Conservation (phyloP, 306 rosid species). For the Prunus davidiana region DNA sequence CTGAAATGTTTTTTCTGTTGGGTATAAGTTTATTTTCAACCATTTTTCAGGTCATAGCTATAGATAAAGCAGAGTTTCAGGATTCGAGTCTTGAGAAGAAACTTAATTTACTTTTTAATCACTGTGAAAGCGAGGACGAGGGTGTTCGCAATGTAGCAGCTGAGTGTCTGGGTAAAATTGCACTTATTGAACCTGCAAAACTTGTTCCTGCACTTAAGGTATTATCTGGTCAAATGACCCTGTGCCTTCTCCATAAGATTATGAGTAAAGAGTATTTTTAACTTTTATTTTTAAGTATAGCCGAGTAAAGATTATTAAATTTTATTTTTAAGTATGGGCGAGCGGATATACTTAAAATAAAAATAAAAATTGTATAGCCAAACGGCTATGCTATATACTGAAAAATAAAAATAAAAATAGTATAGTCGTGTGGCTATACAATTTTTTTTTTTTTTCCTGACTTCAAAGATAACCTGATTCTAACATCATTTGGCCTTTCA, state of each 20-base stretch:
- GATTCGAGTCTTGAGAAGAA: slow-evolving; percentile 96
- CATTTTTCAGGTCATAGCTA: slow-evolving; percentile 78
- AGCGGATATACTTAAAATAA: no score
- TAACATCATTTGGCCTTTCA: no score
- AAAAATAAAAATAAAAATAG: no score
- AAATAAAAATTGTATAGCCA: no score
- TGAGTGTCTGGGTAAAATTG: slow-evolving; percentile 94
- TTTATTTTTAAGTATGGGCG: no score
- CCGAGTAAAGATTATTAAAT: no score
- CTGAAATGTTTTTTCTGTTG: neutral
- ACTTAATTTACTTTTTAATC: slow-evolving; percentile 86
- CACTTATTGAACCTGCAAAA: slow-evolving; percentile 90
- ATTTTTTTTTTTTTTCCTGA: no score
- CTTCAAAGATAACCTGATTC: no score
- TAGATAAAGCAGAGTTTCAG: slow-evolving; percentile 90
- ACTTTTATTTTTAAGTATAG: no score
- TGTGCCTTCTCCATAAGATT: slow-evolving; percentile 9
- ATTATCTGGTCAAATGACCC: slow-evolving; percentile 24
- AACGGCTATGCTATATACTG: no score
- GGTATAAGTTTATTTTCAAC: slow-evolving; percentile 14
- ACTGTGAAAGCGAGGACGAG: slow-evolving; percentile 98
- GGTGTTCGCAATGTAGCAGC: slow-evolving; percentile 99
- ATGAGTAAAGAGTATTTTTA: slow-evolving; percentile 18
- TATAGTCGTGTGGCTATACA: no score
- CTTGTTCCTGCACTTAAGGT: slow-evolving; percentile 97